phyloP scores from a whole-genome alignment of 2,329 filamentous ascomycete genomes.

The Ilyonectria robusta region DNA sequence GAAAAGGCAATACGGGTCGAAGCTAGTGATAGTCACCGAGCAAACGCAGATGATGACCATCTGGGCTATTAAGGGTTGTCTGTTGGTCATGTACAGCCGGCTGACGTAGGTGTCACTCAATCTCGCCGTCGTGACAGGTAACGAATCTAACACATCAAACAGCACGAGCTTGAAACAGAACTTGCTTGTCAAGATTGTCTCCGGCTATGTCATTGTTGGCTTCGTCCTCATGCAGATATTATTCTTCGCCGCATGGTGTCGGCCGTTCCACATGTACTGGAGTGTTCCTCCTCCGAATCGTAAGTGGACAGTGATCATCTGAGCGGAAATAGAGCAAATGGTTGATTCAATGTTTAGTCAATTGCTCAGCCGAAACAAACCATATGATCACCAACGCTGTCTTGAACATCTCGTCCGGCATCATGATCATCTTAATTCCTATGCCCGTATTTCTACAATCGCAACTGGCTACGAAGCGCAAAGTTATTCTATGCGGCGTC shows the following conservation, averaged over 20 bases:
- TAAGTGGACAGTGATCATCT: too few species aligned
- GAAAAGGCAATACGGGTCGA: constrained; percentile 66
- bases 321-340: background rate
- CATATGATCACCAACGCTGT: constrained; percentile 70
- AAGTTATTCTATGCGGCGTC: constrained; percentile 63
- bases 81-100: constrained; percentile 68
- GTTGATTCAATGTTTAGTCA: constrained; percentile 30
- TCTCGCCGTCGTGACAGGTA: constrained; percentile 34
- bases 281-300: constrained; percentile 16
- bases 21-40: constrained; percentile 73
- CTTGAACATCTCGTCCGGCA: constrained; percentile 71
- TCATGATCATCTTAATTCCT: constrained; percentile 70
- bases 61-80: constrained; percentile 67
- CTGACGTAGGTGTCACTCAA: constrained; percentile 57
- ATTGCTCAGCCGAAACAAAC: constrained; percentile 66
- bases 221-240: constrained; percentile 67
- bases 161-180: constrained; percentile 53
- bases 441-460: constrained; percentile 66
- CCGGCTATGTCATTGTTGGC: constrained; percentile 56
- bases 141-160: constrained; percentile 50
- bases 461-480: constrained; percentile 63
- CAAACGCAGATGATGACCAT: constrained; percentile 72
- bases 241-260: constrained; percentile 53
- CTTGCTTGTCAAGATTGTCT: constrained; percentile 60
- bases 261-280: constrained; percentile 30